Evolutionary conservation across 225 moss, liverwort and hornwort species (phyloP).

Genomic region (Sphagnum tenellum): DNA sequence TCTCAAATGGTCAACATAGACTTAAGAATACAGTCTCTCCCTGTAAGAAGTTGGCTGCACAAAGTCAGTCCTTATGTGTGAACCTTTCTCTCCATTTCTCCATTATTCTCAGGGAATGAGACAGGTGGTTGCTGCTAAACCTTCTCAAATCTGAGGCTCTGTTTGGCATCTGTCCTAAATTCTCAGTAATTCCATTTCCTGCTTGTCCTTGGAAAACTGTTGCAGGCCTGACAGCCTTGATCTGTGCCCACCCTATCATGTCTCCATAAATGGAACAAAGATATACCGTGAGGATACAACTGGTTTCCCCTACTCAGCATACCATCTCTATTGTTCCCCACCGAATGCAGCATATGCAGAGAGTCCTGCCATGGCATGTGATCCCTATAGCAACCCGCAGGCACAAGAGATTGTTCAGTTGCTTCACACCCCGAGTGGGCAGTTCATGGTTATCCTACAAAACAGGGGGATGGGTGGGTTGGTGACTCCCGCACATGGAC

Average conservation of each 20-base stretch:
- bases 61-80: too few relatives aligned
- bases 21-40: too few relatives aligned
- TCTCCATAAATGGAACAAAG: slow-evolving; percentile 30
- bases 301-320: slow-evolving; percentile 67
- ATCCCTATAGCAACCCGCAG: slow-evolving; percentile 76
- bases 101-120: neutral
- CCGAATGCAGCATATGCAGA: slow-evolving; percentile 58
- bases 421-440: slow-evolving; percentile 87
- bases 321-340: slow-evolving; percentile 84
- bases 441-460: slow-evolving; percentile 72
- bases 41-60: too few relatives aligned
- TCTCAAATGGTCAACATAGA: too few relatives aligned
- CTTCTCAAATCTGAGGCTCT: too few relatives aligned
- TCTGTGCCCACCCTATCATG: slow-evolving; percentile 68
- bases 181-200: too few relatives aligned
- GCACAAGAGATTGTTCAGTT: slow-evolving; percentile 75
- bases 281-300: slow-evolving; percentile 53
- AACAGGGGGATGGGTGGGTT: slow-evolving; percentile 82
- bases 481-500: slow-evolving; percentile 71
- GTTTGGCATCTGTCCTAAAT: too few relatives aligned
- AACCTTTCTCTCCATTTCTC: neutral
- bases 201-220: neutral
- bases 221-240: slow-evolving; percentile 24
- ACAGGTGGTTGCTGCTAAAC: too few relatives aligned
- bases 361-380: slow-evolving; percentile 44